Base-by-base conservation (phyloP, 169 alveolate genomes). In the Cryptosporidium meleagridis region DNA sequence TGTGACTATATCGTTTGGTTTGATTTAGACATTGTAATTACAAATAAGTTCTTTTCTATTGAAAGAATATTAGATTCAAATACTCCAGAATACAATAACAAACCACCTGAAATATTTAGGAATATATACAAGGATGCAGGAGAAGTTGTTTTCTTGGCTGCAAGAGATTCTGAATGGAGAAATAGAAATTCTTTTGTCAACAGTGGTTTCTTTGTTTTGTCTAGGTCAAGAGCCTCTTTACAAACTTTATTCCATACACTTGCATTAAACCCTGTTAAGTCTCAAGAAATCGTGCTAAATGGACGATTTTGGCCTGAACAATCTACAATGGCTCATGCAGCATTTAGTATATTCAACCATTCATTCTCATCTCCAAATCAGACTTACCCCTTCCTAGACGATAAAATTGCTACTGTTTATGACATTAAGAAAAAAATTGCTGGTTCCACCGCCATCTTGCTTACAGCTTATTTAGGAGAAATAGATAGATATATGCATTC, bases 251-350 rank as follows among this genome's bases (percentile, higher is more conserved):
- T 80, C 52, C 89, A 80, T 41, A 26, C 80, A 2, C 37, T 80
- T 26, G 67, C 89, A 37, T 26, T 80, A 10, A n/a, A 41, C 44
- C 89, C 89, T 21, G 16, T 67, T 23, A 9, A 23, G 1, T 59
- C 89, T 9, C 80, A 80, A 33, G 73, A 59, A 29, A 48, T 80
- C 23, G 75, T 80, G 6, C 52, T 16, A 44, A 62, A 80, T 62
- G 89, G 89, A 3, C 29, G 80, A 26, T 62, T 62, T 48, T 80
- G 89, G 89, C 89, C 89, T 16, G 89, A 80, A 41, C 89, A 80
- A 51, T 62, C 89, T 8, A 80, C 89, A 35, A 21, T 80, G 21
- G 14, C 80, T n/a, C 89, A 80, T 44, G 37, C 89, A 26, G 53
- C 65, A 1, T 2, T 80, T 3, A 41, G 35, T 4, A 10, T 80